These are phyloP conservation scores for Cercospora sp. DNA, from an alignment of 2,329 filamentous ascomycete species.

Conservation along the genomic window DNA sequence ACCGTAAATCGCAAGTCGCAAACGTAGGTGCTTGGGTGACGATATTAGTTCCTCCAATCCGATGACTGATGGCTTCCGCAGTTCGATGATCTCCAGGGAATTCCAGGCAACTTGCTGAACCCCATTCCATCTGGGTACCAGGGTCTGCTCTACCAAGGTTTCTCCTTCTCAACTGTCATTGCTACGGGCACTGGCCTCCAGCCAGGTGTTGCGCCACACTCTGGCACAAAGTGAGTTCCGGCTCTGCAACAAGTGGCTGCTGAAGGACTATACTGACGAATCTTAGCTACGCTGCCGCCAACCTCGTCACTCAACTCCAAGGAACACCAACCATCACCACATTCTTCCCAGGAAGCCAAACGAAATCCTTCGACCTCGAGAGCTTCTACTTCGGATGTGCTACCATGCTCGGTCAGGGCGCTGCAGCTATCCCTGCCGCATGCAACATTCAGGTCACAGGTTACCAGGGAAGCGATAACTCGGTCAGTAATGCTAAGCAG, in stretches of 20 bases:
- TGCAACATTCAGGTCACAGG: conserved; percentile 11
- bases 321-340: conserved; percentile 8
- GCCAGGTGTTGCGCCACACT: conserved; percentile 3
- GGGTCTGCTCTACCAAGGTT: conserved; percentile 1
- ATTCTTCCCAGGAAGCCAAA: not conserved
- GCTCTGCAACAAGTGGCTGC: not conserved
- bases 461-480: conserved; percentile 15
- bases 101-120: conserved; percentile 5
- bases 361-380: conserved; percentile 7
- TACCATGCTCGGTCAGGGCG: not conserved
- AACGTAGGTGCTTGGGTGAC: not conserved
- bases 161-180: conserved; percentile 9
- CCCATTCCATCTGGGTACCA: conserved; percentile 2
- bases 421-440: not conserved
- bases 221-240: not conserved
- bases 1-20: not conserved
- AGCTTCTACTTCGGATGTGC: conserved; percentile 16
- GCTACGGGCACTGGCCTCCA: not conserved
- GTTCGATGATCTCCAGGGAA: conserved; percentile 3
- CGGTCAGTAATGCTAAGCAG: conserved; percentile 11
- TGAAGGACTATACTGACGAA: not conserved
- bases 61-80: not conserved
- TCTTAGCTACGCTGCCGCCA: conserved; percentile 3
- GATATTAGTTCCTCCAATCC: too few species aligned
- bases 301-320: not conserved